These are phyloP conservation scores for Pyronema domesticum DNA, from an alignment of 495 filamentous ascomycete species.

Conservation along the genomic window DNA sequence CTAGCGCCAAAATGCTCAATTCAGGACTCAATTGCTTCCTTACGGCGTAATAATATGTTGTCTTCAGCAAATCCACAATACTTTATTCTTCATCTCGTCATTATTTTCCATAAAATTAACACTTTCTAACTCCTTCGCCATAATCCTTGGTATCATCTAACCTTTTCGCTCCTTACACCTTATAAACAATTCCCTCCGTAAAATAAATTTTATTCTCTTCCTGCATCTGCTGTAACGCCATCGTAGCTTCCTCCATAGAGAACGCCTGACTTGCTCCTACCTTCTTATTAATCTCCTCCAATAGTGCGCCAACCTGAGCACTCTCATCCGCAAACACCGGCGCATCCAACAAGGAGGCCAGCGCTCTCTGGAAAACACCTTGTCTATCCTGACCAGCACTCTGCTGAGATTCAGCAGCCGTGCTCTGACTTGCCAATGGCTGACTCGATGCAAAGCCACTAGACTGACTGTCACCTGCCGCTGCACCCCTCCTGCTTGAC, in stretches of 20 bases:
- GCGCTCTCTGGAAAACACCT: conserved; percentile 52
- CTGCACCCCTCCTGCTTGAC: background rate
- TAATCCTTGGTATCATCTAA: no score
- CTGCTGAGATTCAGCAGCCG: conserved; percentile 14
- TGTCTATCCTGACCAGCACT: conserved; percentile 33
- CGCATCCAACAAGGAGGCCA: conserved; percentile 66
- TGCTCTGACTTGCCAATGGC: background rate
- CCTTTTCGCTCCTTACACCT: background rate
- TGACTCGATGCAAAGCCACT: background rate
- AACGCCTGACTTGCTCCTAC: conserved; percentile 42
- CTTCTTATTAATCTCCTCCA: conserved; percentile 61
- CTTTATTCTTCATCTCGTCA: no score
- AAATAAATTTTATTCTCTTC: conserved; percentile 81
- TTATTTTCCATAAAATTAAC: no score
- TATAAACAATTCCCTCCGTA: background rate
- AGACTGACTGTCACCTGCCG: background rate
- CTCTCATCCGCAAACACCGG: conserved; percentile 64
- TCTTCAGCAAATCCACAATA: no score
- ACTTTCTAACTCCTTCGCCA: no score
- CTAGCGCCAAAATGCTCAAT: no score
- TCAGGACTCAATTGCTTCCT: no score
- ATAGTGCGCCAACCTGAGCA: conserved; percentile 52
- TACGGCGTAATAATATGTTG: no score
- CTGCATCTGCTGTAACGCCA: conserved; percentile 62
- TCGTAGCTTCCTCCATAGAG: conserved; percentile 49